Percentiles rank a stretch among this genome's conserved stretches.
Evolutionary conservation across 2,329 filamentous ascomycete genomes (phyloP).

Genomic region (Pleoardoris graminearum): DNA sequence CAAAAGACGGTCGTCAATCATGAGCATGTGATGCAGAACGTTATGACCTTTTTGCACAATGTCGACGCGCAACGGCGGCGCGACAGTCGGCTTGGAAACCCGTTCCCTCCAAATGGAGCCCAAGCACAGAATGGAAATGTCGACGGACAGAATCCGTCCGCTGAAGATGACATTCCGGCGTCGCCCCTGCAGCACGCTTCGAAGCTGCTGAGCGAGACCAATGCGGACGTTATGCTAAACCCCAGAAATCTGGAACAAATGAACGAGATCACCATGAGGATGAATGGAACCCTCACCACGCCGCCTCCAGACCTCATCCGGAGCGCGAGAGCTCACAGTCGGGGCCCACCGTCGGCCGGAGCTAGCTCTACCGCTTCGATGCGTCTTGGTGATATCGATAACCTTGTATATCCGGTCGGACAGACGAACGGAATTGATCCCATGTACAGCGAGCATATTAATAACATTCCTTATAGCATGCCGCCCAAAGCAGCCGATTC

Average conservation of each 20-base stretch:
- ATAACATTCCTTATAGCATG: slow-evolving; percentile 87
- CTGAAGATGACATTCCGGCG: slow-evolving; percentile 65
- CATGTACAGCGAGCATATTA: slow-evolving; percentile 90
- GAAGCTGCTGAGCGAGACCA: slow-evolving; percentile 67
- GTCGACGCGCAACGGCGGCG: slow-evolving; percentile 66
- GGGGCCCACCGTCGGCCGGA: slow-evolving; percentile 52
- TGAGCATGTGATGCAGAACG: slow-evolving; percentile 70
- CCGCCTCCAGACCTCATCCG: slow-evolving; percentile 59
- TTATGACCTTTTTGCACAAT: slow-evolving; percentile 69
- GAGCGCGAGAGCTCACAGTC: slow-evolving; percentile 52
- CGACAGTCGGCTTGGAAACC: slow-evolving; percentile 58
- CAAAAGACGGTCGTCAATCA: slow-evolving; percentile 74
- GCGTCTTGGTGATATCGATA: slow-evolving; percentile 64
- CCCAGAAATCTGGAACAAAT: slow-evolving; percentile 67
- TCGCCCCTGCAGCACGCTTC: slow-evolving; percentile 70
- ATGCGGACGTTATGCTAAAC: slow-evolving; percentile 67
- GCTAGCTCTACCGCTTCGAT: slow-evolving; percentile 56
- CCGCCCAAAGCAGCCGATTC: slow-evolving; percentile 65
- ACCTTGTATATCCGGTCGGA: slow-evolving; percentile 87
- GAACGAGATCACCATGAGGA: slow-evolving; percentile 60
- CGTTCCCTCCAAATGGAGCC: slow-evolving; percentile 41
- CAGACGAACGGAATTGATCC: slow-evolving; percentile 91
- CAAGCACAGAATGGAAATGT: slow-evolving; percentile 49
- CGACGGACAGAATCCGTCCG: slow-evolving; percentile 48
- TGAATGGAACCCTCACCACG: slow-evolving; percentile 60